Evolutionary conservation across 345 rosid species (phyloP), one percentile per base, ranked within the genome.

Genomic region (Aquilaria malaccensis): DNA sequence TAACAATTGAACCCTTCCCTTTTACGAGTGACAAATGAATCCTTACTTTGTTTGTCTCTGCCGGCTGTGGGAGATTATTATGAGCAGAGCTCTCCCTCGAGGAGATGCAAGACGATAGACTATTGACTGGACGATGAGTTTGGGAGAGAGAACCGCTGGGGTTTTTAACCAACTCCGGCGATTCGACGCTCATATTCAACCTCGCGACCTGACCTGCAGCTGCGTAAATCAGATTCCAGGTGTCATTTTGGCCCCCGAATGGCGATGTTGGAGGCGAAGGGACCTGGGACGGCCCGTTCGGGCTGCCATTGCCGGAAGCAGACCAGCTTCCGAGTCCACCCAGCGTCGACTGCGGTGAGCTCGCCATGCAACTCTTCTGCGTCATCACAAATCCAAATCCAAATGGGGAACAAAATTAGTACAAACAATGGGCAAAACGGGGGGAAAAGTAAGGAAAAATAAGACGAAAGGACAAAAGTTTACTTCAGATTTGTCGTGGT

Each of bases 121-220:
- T 77, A 59, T 49, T 50, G 2, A 56, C 61, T 50, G 51, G 31
- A 54, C 72, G 31, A 41, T 70, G 65, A 63, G 5, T 69, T 52
- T 50, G 60, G 4, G 60, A 12, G 52, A 58, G 76, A 46, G 71
- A 47, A 31, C 63, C 41, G 14, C 45, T 56, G 46, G 55, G 63
- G 32, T 56, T 54, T 54, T 22, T 56, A 4, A 47, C 50, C n/a
- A 15, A 51, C 12, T 61, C 72, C 29, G 72, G 45, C n/a, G 52
- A 77, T 56, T 67, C 71, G 30, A 67, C 53, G 29, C 69, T 70
- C 65, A 55, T 51, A 70, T 77, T 78, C 63, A 88, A 58, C 73
- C 83, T 78, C 14, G 91, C 94, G 7, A 89, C 86, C 70, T 87
- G 85, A 11, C 84, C 82, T 3, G 97, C 95, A n/a, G 89, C 97